Conservation (phyloP, 306 rosid species). For the Vigna angularis region DNA sequence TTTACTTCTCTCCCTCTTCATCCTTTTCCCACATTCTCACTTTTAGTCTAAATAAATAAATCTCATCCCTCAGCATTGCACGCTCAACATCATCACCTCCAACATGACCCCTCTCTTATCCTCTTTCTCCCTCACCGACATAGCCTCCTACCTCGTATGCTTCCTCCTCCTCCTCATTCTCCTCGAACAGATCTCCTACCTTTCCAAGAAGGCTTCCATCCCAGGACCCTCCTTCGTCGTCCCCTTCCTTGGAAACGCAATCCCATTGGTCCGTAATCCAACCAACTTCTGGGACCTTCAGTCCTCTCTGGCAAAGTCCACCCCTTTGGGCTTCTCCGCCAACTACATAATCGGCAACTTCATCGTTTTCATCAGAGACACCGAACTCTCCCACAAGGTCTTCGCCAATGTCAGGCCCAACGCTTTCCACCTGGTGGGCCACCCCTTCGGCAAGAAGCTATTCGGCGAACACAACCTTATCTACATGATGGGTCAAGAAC, state of each 20-base stretch:
- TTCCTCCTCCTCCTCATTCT: constrained; percentile 53
- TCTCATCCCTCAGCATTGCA: not conserved
- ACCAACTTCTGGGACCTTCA: constrained; percentile 80
- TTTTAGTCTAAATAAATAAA: constrained; percentile 34
- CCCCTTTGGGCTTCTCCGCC: constrained; percentile 61
- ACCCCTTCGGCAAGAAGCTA: constrained; percentile 90
- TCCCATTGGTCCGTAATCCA: constrained; percentile 67
- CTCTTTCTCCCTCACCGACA: constrained; percentile 15
- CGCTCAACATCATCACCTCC: not conserved
- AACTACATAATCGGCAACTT: constrained; percentile 83
- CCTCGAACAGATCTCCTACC: constrained; percentile 73
- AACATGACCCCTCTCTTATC: not conserved
- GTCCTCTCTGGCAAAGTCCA: constrained; percentile 59
- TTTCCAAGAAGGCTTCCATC: constrained; percentile 52
- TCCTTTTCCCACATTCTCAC: not conserved
- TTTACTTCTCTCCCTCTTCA: not conserved
- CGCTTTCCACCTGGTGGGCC: constrained; percentile 80
- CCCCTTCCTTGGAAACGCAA: constrained; percentile 80
- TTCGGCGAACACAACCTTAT: constrained; percentile 92
- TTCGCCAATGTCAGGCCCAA: constrained; percentile 85
- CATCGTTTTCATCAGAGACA: constrained; percentile 76
- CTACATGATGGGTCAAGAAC: constrained; percentile 82
- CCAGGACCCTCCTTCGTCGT: constrained; percentile 73
- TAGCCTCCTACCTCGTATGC: constrained; percentile 52
- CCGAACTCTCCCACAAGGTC: constrained; percentile 79